Percentiles rank a stretch among this genome's conserved stretches.
Evolutionary conservation across 225 moss, liverwort and hornwort genomes (phyloP).

Genomic region (Physcomitrellopsis africana): DNA sequence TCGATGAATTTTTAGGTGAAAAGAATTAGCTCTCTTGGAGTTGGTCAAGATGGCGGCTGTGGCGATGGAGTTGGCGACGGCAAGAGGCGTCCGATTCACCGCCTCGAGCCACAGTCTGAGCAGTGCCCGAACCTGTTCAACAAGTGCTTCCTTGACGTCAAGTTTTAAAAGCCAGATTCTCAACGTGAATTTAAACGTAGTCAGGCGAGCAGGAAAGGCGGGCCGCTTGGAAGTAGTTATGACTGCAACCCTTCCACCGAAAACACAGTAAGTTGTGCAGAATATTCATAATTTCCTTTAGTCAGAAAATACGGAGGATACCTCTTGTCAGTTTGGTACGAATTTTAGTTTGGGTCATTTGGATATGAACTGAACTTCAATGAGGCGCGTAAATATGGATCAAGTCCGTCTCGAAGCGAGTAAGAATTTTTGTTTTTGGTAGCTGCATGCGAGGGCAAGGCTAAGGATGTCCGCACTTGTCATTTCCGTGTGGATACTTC

Average conservation of each 20-base stretch:
- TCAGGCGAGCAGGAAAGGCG: slow-evolving; percentile 19
- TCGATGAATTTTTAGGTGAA: slow-evolving; percentile 11
- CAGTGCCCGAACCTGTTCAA: slow-evolving; percentile 23
- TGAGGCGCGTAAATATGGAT: not conserved
- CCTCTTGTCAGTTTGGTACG: not conserved
- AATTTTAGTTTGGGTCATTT: not conserved
- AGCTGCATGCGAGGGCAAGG: too few species aligned
- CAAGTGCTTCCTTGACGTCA: not conserved
- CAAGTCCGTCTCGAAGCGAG: not conserved
- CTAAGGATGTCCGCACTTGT: too few species aligned
- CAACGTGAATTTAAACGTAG: slow-evolving; percentile 19
- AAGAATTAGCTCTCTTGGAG: not conserved
- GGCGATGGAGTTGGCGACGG: slow-evolving; percentile 42
- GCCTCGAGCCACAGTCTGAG: slow-evolving; percentile 16
- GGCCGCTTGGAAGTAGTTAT: slow-evolving; percentile 43
- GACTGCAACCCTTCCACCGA: slow-evolving; percentile 60
- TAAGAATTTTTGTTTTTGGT: too few species aligned
- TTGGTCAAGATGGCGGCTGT: slow-evolving; percentile 43
- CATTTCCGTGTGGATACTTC: too few species aligned
- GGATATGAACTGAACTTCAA: too few species aligned
- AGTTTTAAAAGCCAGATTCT: slow-evolving; percentile 41
- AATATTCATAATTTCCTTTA: not conserved
- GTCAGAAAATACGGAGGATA: not conserved
- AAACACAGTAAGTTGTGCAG: slow-evolving; percentile 37
- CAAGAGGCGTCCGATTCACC: slow-evolving; percentile 13